Percentiles rank a stretch among this genome's conserved stretches.
Conservation (phyloP, 768 basidiomycete species). For the Trametes punicea region DNA sequence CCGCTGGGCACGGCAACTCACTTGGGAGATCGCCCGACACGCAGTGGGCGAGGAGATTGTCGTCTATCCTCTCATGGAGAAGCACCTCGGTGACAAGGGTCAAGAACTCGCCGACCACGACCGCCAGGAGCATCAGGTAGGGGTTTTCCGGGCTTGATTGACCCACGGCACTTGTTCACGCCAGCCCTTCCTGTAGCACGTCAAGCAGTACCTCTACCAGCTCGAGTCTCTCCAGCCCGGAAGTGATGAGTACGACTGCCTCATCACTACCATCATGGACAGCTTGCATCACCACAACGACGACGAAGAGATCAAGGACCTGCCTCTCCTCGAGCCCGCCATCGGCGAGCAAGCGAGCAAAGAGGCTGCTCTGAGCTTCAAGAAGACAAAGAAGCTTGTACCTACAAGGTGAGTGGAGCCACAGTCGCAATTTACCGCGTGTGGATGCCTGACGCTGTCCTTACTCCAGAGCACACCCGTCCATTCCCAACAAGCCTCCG, state of each 20-base stretch:
- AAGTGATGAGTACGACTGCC: slow-evolving; percentile 39
- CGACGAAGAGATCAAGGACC: slow-evolving; percentile 54
- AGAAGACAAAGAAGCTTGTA: slow-evolving; percentile 57
- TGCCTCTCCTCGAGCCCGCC: slow-evolving; percentile 49
- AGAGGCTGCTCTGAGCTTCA: slow-evolving; percentile 46
- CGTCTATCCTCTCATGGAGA: slow-evolving; percentile 61
- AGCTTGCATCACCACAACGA: slow-evolving; percentile 52
- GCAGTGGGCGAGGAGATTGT: slow-evolving; percentile 62
- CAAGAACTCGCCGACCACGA: slow-evolving; percentile 51
- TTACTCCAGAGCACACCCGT: slow-evolving; percentile 43
- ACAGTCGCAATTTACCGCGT: background rate
- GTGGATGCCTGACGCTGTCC: background rate
- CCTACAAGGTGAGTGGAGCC: slow-evolving; percentile 48
- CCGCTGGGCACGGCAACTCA: slow-evolving; percentile 54
- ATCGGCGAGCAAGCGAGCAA: slow-evolving; percentile 44
- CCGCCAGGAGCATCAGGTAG: slow-evolving; percentile 53
- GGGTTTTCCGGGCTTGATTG: background rate
- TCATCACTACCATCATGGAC: slow-evolving; percentile 45
- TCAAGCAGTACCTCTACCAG: slow-evolving; percentile 42
- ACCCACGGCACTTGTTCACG: background rate
- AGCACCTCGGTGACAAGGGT: slow-evolving; percentile 51
- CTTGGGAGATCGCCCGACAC: slow-evolving; percentile 61
- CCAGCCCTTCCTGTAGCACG: slow-evolving; percentile 3
- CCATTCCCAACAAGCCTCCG: slow-evolving; percentile 54
- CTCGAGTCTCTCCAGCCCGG: slow-evolving; percentile 46